Conservation (phyloP, 2,329 filamentous ascomycete species). For the Xylaria polymorpha region DNA sequence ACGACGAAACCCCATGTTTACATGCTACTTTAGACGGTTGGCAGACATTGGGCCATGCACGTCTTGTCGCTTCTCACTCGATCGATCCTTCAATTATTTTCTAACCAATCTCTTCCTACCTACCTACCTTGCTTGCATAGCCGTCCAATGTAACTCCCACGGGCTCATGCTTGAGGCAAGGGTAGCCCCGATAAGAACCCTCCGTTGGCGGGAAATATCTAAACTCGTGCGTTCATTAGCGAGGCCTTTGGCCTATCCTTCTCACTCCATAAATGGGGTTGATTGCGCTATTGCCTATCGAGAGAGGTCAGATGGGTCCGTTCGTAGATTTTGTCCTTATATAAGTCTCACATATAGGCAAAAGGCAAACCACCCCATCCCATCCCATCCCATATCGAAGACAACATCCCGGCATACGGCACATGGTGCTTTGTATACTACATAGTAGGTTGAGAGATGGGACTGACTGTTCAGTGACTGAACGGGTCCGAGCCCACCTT, state of each 20-base stretch:
- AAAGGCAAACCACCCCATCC: neutral
- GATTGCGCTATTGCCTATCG: neutral
- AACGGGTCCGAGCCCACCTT: neutral
- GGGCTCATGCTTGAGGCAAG: conserved; percentile 6
- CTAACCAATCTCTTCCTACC: neutral
- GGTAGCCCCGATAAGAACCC: conserved; percentile 5
- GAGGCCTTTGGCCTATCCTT: neutral
- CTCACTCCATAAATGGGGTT: conserved; percentile 1
- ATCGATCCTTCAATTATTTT: conserved; percentile 2
- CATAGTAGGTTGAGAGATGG: neutral
- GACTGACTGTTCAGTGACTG: neutral
- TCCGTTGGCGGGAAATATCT: neutral
- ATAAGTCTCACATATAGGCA: conserved; percentile 7
- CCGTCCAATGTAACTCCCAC: conserved; percentile 10
- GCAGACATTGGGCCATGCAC: neutral
- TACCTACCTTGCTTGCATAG: neutral
- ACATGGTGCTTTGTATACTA: no score
- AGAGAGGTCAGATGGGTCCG: neutral
- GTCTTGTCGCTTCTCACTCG: conserved; percentile 1
- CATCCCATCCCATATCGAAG: neutral
- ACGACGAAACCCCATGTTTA: neutral
- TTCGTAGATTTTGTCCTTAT: conserved; percentile 2
- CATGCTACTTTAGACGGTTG: neutral
- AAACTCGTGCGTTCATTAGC: neutral
- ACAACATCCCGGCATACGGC: neutral